These are phyloP conservation scores for Kwoniella bestiolae DNA, from an alignment of 768 basidiomycete species.

Conservation along the genomic window DNA sequence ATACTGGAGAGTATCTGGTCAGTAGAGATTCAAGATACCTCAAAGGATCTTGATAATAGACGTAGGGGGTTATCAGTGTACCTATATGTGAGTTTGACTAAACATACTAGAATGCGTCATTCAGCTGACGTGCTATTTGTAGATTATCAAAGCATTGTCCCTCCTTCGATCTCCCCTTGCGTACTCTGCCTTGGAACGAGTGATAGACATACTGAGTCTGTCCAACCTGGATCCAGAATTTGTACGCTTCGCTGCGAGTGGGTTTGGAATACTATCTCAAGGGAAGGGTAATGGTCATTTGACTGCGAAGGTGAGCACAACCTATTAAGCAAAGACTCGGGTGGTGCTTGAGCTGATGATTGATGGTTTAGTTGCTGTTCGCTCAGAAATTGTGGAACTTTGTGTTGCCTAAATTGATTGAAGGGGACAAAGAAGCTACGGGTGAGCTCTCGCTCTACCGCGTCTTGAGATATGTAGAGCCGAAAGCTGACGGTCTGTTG, in stretches of 20 bases:
- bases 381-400: conserved; percentile 66
- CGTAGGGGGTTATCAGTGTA: conserved; percentile 46
- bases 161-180: conserved; percentile 72
- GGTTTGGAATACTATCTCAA: conserved; percentile 67
- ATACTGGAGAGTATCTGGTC: conserved; percentile 42
- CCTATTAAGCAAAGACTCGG: too few relatives aligned
- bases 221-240: conserved; percentile 63
- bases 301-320: conserved; percentile 68
- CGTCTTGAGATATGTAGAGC: neutral
- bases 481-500: neutral
- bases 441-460: conserved; percentile 59
- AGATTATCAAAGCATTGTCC: conserved; percentile 81
- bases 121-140: neutral
- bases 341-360: too few relatives aligned
- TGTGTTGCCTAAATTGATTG: conserved; percentile 75
- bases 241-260: conserved; percentile 74
- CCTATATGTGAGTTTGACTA: conserved; percentile 29
- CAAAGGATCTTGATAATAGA: conserved; percentile 22
- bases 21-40: conserved; percentile 49
- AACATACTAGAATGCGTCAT: neutral
- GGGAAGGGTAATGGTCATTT: conserved; percentile 73
- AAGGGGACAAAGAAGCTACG: conserved; percentile 65
- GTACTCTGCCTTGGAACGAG: conserved; percentile 64
- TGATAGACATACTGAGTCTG: conserved; percentile 70
- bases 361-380: conserved; percentile 55